Evolutionary conservation across 257 asterid genomes (phyloP).

Genomic region (Solanum phureja): DNA sequence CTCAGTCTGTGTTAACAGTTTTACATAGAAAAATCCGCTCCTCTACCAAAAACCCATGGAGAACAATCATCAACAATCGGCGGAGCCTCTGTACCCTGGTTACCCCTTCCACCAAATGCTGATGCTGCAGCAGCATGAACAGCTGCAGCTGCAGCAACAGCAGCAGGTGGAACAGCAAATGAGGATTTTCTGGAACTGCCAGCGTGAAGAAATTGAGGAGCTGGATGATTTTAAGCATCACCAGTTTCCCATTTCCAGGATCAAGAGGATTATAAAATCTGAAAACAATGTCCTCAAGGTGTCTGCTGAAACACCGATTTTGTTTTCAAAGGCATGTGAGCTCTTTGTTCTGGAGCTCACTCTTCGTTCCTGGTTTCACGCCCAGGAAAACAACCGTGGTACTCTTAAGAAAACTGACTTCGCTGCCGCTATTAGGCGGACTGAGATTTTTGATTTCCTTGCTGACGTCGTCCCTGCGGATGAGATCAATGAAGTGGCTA

Average conservation of each 20-base stretch:
- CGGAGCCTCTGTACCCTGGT: background rate
- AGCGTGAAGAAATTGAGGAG: slow-evolving; percentile 59
- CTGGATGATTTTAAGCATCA: slow-evolving; percentile 49
- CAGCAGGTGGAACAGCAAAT: slow-evolving; percentile 40
- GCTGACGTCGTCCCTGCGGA: slow-evolving; percentile 76
- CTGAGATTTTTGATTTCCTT: slow-evolving; percentile 66
- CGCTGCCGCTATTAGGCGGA: slow-evolving; percentile 69
- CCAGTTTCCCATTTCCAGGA: slow-evolving; percentile 73
- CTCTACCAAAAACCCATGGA: background rate
- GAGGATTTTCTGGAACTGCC: slow-evolving; percentile 62
- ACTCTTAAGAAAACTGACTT: slow-evolving; percentile 76
- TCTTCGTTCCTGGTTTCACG: slow-evolving; percentile 88
- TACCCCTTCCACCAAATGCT: background rate
- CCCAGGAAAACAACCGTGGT: slow-evolving; percentile 81
- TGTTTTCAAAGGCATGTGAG: slow-evolving; percentile 89
- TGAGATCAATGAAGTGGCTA: slow-evolving; percentile 63
- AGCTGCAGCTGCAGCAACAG: background rate
- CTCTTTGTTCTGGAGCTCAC: slow-evolving; percentile 85
- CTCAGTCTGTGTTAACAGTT: background rate
- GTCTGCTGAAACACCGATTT: slow-evolving; percentile 79
- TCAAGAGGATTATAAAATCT: slow-evolving; percentile 88
- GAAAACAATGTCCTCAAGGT: slow-evolving; percentile 58
- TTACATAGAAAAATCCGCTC: background rate
- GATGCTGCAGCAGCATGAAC: background rate
- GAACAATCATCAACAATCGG: background rate